Conservation (phyloP, 495 filamentous ascomycete genomes). For the Neurospora pannonica region DNA sequence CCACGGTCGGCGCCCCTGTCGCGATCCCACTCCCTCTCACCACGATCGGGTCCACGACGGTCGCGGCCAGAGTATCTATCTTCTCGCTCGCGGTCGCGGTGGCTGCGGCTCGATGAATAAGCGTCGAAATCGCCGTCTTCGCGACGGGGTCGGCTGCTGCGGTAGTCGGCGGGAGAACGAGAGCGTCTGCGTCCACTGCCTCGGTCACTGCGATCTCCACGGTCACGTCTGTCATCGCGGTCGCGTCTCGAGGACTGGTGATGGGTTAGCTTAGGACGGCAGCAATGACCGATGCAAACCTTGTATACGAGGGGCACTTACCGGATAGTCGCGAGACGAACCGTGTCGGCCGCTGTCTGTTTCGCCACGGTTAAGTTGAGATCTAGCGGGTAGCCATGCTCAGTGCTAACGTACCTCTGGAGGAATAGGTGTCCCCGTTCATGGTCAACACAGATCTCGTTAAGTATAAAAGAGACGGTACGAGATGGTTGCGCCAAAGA, state of each 20-base stretch:
- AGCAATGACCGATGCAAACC: background rate
- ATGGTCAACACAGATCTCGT: slow-evolving; percentile 40
- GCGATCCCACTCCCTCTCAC: slow-evolving; percentile 55
- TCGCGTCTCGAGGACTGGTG: slow-evolving; percentile 25
- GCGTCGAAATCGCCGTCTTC: slow-evolving; percentile 68
- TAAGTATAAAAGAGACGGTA: slow-evolving; percentile 3
- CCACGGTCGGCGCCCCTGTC: slow-evolving; percentile 44
- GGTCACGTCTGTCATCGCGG: slow-evolving; percentile 42
- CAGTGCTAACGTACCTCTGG: slow-evolving; percentile 52
- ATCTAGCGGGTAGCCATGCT: slow-evolving; percentile 5
- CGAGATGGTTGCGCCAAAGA: slow-evolving; percentile 3
- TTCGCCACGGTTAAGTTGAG: slow-evolving; percentile 20
- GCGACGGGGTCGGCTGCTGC: slow-evolving; percentile 44
- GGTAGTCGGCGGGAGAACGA: slow-evolving; percentile 59
- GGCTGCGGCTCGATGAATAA: slow-evolving; percentile 84
- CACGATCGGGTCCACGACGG: slow-evolving; percentile 25
- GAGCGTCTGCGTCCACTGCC: slow-evolving; percentile 60
- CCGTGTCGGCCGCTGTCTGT: slow-evolving; percentile 55
- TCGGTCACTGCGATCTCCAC: slow-evolving; percentile 40
- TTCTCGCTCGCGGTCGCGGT: slow-evolving; percentile 83
- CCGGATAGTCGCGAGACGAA: slow-evolving; percentile 63
- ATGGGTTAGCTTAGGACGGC: background rate
- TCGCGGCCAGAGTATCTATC: slow-evolving; percentile 70
- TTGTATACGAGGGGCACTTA: slow-evolving; percentile 27
- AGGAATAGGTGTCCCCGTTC: slow-evolving; percentile 82